These are phyloP conservation scores for Martiniozyma asiatica DNA, from an alignment of 1,139 yeast genomes.

Conservation along the genomic window DNA sequence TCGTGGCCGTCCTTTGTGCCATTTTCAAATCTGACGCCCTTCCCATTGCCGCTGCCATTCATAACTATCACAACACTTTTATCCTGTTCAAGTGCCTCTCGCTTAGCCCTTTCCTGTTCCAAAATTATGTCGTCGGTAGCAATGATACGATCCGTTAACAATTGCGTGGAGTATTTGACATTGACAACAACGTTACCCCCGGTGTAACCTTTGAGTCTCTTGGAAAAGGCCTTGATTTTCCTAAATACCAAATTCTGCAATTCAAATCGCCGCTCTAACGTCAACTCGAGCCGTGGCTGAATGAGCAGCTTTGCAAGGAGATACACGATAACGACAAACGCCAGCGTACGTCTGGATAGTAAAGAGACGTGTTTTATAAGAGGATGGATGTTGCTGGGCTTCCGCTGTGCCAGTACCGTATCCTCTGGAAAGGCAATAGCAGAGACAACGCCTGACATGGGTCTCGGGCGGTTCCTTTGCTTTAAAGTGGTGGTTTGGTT, in stretches of 20 bases:
- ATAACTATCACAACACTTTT: no score
- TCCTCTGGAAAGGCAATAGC: slow-evolving; percentile 23
- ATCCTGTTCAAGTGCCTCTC: slow-evolving; percentile 17
- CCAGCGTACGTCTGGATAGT: slow-evolving; percentile 19
- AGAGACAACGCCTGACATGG: no score
- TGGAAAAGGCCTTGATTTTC: slow-evolving; percentile 11
- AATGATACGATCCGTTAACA: slow-evolving; percentile 30
- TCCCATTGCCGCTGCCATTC: no score
- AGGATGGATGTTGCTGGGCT: slow-evolving; percentile 13
- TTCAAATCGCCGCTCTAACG: slow-evolving; percentile 17
- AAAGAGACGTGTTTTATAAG: slow-evolving; percentile 19
- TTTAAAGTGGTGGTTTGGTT: no score
- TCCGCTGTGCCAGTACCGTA: slow-evolving; percentile 4
- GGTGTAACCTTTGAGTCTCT: slow-evolving; percentile 15
- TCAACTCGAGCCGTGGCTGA: slow-evolving; percentile 18
- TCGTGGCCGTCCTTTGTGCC: no score
- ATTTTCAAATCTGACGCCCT: no score
- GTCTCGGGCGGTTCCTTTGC: no score
- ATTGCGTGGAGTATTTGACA: no score
- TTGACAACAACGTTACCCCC: slow-evolving; percentile 28
- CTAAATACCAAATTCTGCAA: slow-evolving; percentile 15
- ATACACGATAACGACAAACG: slow-evolving; percentile 14
- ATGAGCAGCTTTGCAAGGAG: slow-evolving; percentile 15
- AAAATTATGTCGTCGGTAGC: slow-evolving; percentile 19
- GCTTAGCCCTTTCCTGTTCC: slow-evolving; percentile 9